These are phyloP conservation scores for Adansonia gregorii DNA, from an alignment of 441 rosid genomes.

Conservation along the genomic window DNA sequence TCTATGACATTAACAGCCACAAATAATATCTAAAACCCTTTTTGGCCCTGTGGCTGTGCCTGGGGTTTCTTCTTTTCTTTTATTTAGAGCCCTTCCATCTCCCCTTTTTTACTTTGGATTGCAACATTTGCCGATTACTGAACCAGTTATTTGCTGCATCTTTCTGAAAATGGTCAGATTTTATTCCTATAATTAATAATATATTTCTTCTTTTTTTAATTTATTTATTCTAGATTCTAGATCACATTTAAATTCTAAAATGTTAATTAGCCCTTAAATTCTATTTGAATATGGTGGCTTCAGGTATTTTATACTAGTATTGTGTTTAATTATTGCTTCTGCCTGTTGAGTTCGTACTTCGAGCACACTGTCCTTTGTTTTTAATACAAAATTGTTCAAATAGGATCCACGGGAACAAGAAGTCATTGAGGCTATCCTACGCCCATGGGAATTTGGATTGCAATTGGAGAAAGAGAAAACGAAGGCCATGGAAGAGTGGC, in stretches of 20 bases:
- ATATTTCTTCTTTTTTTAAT: background rate
- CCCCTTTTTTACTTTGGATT: too few species aligned
- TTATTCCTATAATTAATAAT: too few species aligned
- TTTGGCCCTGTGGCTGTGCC: too few species aligned
- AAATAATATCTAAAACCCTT: too few species aligned
- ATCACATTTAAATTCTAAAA: background rate
- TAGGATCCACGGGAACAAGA: background rate
- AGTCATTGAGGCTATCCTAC: background rate
- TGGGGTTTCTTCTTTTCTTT: too few species aligned
- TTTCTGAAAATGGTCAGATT: too few species aligned
- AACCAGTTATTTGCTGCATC: too few species aligned
- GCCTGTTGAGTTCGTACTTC: background rate
- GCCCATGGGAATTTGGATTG: background rate
- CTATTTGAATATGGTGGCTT: background rate
- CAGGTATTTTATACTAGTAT: background rate
- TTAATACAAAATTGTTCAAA: background rate
- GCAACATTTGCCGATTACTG: too few species aligned
- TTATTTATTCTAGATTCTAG: too few species aligned
- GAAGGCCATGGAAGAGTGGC: background rate
- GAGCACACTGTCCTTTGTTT: background rate
- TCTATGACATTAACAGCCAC: too few species aligned
- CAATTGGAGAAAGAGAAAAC: background rate
- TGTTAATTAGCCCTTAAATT: background rate
- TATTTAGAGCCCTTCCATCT: too few species aligned
- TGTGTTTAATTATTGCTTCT: background rate